Conservation (phyloP, 2,329 filamentous ascomycete species). For the Aspergillus ochraceus region DNA sequence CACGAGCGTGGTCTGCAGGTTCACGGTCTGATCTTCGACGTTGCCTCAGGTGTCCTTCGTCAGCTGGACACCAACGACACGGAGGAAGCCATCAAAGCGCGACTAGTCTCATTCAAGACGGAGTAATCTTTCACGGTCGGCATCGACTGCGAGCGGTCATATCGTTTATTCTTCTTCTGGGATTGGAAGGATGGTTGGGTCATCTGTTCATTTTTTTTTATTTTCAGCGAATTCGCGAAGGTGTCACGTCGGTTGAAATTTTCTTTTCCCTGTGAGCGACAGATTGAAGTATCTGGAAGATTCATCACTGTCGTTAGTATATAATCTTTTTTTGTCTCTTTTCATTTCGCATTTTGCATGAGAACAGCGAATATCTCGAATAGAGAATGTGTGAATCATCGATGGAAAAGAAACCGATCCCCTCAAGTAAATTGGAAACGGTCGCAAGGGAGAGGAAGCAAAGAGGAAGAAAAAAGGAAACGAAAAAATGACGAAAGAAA, state of each 20-base stretch:
- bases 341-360: neutral
- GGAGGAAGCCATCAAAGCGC: slow-evolving; percentile 38
- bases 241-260: neutral
- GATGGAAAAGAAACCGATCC: neutral
- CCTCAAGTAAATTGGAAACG: too few relatives aligned
- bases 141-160: neutral
- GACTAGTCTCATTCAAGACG: slow-evolving; percentile 43
- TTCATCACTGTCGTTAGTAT: neutral
- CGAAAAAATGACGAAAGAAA: neutral
- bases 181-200: neutral
- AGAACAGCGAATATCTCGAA: neutral
- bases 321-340: neutral
- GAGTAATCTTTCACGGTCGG: slow-evolving; percentile 14
- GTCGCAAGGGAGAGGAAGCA: too few relatives aligned
- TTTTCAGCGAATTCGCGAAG: neutral
- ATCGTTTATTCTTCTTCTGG: neutral
- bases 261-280: neutral
- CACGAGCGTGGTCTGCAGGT: slow-evolving; percentile 69
- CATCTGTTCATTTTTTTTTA: neutral
- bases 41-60: slow-evolving; percentile 55
- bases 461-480: neutral
- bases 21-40: slow-evolving; percentile 76
- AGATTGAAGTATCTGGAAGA: neutral
- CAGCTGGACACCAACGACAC: slow-evolving; percentile 51
- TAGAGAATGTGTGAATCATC: neutral